Evolutionary conservation across 192 early-diverging fungal species (phyloP), one percentile per base, ranked within the genome.

Genomic region (Dispira parvispora): DNA sequence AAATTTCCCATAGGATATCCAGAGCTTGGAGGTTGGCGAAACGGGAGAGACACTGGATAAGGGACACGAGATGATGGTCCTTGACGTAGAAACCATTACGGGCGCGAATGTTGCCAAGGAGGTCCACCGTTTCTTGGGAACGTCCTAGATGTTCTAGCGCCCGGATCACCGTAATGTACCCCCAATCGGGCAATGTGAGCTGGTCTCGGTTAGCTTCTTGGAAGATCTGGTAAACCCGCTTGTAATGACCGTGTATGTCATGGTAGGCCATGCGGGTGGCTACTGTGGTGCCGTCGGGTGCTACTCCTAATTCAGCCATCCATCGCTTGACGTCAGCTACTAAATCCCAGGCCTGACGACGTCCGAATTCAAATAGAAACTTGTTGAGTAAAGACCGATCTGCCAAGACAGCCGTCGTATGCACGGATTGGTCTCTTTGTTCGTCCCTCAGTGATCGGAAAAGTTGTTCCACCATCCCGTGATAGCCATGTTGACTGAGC

Each of bases 301-400:
- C 49, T 20, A 18, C 49, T 18, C n/a, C 23, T 8, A 20, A 23
- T 4, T 50, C 3, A 18, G 16, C 8, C n/a, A 50, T 20, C 49
- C 49, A 23, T 8, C 23, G 49, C 4, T 20, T 50, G n/a, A 50
- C 8, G 16, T 50, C 3, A 8, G 16, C 49, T 23, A 23, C 49
- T 8, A 18, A 23, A 4, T 50, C n/a, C n/a, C 23, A 23, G 2
- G 23, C n/a, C n/a, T 23, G n/a, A 18, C 16, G 23, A 18, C 49
- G 49, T 18, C 49, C 23, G 8, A 50, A 50, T 50, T 50, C 49
- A 50, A 50, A 50, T 18, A 50, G 49, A 23, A 50, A 50, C 23
- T 50, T 50, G 49, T 18, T 50, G 3, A 38, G 32, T 38, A 38
- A 38, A 38, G 32, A 38, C 6, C 32, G 32, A 38, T 38, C 32